These are phyloP conservation scores for Epichloe baconii DNA, from an alignment of 2,329 filamentous ascomycete genomes.

Conservation along the genomic window DNA sequence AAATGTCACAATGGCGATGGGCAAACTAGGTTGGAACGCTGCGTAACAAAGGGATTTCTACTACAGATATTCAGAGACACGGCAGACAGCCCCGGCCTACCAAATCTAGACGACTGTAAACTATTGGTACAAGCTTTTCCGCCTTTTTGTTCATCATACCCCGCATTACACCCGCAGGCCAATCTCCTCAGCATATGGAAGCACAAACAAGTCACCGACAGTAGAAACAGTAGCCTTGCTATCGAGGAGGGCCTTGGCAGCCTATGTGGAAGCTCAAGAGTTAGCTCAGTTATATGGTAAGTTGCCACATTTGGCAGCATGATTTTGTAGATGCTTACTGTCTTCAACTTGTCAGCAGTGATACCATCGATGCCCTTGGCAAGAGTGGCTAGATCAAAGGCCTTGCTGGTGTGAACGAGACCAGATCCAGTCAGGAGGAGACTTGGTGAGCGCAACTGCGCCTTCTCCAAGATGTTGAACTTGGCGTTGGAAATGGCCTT, in stretches of 20 bases:
- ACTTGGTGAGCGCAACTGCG: slow-evolving; percentile 63
- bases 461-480: slow-evolving; percentile 75
- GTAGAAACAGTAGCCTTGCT: slow-evolving; percentile 80
- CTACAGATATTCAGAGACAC: slow-evolving; percentile 33
- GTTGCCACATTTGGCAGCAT: not conserved
- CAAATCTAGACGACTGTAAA: slow-evolving; percentile 24
- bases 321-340: slow-evolving; percentile 42
- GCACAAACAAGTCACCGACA: slow-evolving; percentile 80
- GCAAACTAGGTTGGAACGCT: slow-evolving; percentile 1
- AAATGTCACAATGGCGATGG: not conserved
- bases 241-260: slow-evolving; percentile 76
- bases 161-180: slow-evolving; percentile 77
- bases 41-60: slow-evolving; percentile 25
- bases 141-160: slow-evolving; percentile 12
- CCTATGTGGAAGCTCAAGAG: slow-evolving; percentile 41
- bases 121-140: slow-evolving; percentile 30
- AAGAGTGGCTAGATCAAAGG: slow-evolving; percentile 71
- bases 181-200: slow-evolving; percentile 89
- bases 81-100: slow-evolving; percentile 13
- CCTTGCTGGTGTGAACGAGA: slow-evolving; percentile 67
- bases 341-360: slow-evolving; percentile 71
- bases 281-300: slow-evolving; percentile 9
- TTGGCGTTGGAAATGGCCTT: slow-evolving; percentile 91
- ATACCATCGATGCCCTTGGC: slow-evolving; percentile 70
- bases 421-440: slow-evolving; percentile 76